Evolutionary conservation across 108 stramenopile species (phyloP).

Genomic region (Cyclotella atomus): DNA sequence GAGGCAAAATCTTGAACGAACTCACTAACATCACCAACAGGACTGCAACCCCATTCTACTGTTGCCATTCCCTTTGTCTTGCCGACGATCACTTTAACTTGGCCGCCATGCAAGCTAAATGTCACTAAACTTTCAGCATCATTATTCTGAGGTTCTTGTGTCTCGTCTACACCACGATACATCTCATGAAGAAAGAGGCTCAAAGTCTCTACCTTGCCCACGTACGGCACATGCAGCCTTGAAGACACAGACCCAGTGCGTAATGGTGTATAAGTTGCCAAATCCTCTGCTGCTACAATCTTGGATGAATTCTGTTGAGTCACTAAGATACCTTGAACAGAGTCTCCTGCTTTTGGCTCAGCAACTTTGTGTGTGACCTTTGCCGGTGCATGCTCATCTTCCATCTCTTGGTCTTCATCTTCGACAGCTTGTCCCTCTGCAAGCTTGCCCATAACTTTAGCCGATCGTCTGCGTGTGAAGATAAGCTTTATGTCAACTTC

Average conservation of each 20-base stretch:
- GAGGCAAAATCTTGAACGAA: not conserved
- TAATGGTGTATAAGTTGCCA: constrained; percentile 89
- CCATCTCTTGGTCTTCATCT: constrained; percentile 43
- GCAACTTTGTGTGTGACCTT: constrained; percentile 14
- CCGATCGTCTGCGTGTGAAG: constrained; percentile 86
- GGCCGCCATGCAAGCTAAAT: constrained; percentile 71
- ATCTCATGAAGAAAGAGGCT: constrained; percentile 81
- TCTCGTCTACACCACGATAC: constrained; percentile 77
- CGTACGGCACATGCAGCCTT: constrained; percentile 89
- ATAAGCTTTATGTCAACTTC: constrained; percentile 84
- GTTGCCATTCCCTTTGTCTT: constrained; percentile 69
- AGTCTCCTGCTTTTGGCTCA: constrained; percentile 65
- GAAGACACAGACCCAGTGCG: constrained; percentile 83
- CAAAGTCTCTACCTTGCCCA: constrained; percentile 73
- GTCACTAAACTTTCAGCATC: constrained; percentile 24
- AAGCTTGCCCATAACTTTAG: constrained; percentile 89
- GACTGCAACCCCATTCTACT: constrained; percentile 90
- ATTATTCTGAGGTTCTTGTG: constrained; percentile 3
- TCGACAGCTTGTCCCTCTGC: constrained; percentile 50
- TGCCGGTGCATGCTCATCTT: constrained; percentile 6
- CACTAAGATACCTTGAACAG: constrained; percentile 80
- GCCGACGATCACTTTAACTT: constrained; percentile 70
- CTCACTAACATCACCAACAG: constrained; percentile 82
- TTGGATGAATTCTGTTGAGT: constrained; percentile 88
- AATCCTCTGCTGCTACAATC: constrained; percentile 83